A percentile compares a stretch with the other conserved stretches of the same genome.
Conservation (phyloP, 352 stramenopile species). For the Plasmopara muralis region DNA sequence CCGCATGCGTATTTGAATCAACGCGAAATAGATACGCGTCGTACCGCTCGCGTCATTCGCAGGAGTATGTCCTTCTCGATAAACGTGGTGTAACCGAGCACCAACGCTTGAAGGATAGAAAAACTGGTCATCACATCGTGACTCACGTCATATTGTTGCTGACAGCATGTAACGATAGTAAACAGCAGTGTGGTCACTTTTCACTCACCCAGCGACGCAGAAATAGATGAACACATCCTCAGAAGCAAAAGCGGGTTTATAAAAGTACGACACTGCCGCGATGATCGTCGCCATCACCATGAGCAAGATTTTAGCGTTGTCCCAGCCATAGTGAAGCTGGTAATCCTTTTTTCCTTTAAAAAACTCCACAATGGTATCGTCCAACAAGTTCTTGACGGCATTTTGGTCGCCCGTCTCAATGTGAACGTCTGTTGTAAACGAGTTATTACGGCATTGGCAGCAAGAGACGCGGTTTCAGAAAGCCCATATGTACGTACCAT, state of each 20-base stretch:
- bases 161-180: neutral
- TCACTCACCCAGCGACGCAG: conserved; percentile 53
- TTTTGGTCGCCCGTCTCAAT: conserved; percentile 83
- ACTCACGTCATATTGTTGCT: neutral
- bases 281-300: conserved; percentile 64
- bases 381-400: conserved; percentile 81
- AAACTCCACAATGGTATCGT: conserved; percentile 73
- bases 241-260: conserved; percentile 46
- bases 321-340: conserved; percentile 64
- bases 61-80: conserved; percentile 78
- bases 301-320: conserved; percentile 78
- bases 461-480: neutral
- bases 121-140: conserved; percentile 37
- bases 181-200: neutral
- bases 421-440: conserved; percentile 27
- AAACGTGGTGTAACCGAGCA: conserved; percentile 63
- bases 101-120: conserved; percentile 69
- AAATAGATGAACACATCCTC: conserved; percentile 65
- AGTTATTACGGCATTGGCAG: neutral
- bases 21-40: neutral
- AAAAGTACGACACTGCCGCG: conserved; percentile 66
- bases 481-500: conserved; percentile 30
- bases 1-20: neutral
- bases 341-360: conserved; percentile 56
- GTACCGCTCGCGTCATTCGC: conserved; percentile 61